Evolutionary conservation across 495 filamentous ascomycete species (phyloP).

Genomic region (Hypoxylon crocopeplum): DNA sequence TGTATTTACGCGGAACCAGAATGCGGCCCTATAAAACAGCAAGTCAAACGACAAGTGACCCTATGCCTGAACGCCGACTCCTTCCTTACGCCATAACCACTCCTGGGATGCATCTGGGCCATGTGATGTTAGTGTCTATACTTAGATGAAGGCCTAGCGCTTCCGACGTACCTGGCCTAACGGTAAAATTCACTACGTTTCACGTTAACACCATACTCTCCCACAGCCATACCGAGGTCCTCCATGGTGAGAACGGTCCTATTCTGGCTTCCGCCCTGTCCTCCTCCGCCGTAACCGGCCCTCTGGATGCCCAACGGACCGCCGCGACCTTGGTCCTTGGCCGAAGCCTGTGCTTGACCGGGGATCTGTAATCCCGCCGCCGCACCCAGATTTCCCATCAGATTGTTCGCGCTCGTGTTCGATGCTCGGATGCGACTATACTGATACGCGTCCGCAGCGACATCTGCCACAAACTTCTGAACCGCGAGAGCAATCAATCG

Average conservation of each 20-base stretch:
- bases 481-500: conserved; percentile 94
- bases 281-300: conserved; percentile 91
- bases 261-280: conserved; percentile 87
- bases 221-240: conserved; percentile 95
- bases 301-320: conserved; percentile 85
- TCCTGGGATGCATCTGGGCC: not conserved
- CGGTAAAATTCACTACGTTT: conserved; percentile 98
- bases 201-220: conserved; percentile 96
- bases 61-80: conserved; percentile 30
- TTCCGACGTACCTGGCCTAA: conserved; percentile 53
- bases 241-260: conserved; percentile 98
- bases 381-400: conserved; percentile 83
- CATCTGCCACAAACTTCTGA: conserved; percentile 97
- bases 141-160: too few species aligned
- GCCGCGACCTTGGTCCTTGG: conserved; percentile 62
- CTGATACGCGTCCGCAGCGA: conserved; percentile 97
- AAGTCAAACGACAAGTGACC: too few species aligned
- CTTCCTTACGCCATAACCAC: not conserved
- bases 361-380: conserved; percentile 74
- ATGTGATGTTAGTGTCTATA: not conserved
- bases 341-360: conserved; percentile 63
- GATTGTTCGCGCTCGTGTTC: conserved; percentile 85
- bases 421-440: conserved; percentile 93
- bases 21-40: not conserved
- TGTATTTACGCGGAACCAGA: too few species aligned